Base-by-base conservation (phyloP, 2,329 filamentous ascomycete species). In the Fusarium xyrophilum region DNA sequence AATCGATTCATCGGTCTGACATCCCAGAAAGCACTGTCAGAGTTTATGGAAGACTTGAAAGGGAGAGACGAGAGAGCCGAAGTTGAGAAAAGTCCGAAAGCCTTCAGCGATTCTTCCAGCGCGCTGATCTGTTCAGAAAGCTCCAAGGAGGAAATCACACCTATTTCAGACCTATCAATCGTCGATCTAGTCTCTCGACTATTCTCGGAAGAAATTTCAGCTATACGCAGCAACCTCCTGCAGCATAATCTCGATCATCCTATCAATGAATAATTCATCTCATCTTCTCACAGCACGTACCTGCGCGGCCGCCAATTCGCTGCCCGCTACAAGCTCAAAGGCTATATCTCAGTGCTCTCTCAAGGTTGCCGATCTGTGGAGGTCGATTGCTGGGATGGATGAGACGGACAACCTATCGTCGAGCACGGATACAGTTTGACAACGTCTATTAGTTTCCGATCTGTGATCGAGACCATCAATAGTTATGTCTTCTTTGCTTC, bases 391-490 rank as follows among this genome's bases (percentile, higher is more conserved):
- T 68, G 65, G 66, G 56, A 68, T 13, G 66, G 65, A 2, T 35
- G 53, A 7, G 48, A 63, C 11, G 65, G 65, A 5, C 61, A 69
- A 2, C 66, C 66, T 0, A 33, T 68, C 1, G 65, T 68, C 3
- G 69, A 67, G 3, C 66, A 69, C 14, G 61, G 66, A 9, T 69
- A 69, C 3, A 69, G 61, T 30, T 36, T 68, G 11, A 69, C 66
- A 12, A 54, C 48, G 1, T 63, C 61, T 4, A 47, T 68, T 17
- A 47, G 44, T 14, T 69, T 68, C 3, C 36, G 40, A 13, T 43
- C 52, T 13, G 66, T 63, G 3, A 44, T 69, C 1, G 7, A 21
- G 0, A 55, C 48, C 0, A 67, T 68, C 10, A 58, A 50, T 0
- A 32, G 46, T 1, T 33, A 69, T 23, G 65, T 61, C 0, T 68